These are phyloP conservation scores for Paramecium octaurelia DNA, from an alignment of 73 alveolate species.

Conservation along the genomic window DNA sequence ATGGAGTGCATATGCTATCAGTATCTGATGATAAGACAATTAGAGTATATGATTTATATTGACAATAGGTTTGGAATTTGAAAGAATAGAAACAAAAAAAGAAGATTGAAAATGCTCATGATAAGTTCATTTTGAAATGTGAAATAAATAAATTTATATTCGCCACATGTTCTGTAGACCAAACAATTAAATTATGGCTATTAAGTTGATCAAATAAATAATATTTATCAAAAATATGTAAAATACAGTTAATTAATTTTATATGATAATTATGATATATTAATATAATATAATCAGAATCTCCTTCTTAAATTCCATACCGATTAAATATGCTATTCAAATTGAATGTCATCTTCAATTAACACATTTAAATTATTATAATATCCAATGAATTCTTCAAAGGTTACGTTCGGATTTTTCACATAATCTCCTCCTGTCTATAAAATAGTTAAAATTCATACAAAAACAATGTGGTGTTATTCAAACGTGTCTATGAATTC, in stretches of 20 bases:
- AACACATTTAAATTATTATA: constrained; percentile 85
- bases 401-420: constrained; percentile 77
- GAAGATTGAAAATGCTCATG: constrained; percentile 62
- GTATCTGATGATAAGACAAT: constrained; percentile 87
- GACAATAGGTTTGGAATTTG: constrained; percentile 49
- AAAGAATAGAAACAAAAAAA: constrained; percentile 37
- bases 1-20: constrained; percentile 46
- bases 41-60: constrained; percentile 49
- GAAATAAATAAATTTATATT: constrained; percentile 49
- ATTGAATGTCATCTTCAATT: constrained; percentile 79
- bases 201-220: background rate
- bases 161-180: constrained; percentile 61
- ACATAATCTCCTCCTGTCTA: constrained; percentile 69
- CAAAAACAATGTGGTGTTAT: constrained; percentile 73
- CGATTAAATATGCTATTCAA: constrained; percentile 57
- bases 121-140: constrained; percentile 47
- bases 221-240: background rate
- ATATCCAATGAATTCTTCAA: constrained; percentile 91
- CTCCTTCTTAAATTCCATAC: constrained; percentile 32
- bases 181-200: constrained; percentile 59
- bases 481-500: constrained; percentile 87
- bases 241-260: background rate
- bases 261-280: background rate
- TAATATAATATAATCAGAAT: background rate
- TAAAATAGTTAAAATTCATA: constrained; percentile 61